Conservation (phyloP, 306 rosid species). For the Delonix regia region DNA sequence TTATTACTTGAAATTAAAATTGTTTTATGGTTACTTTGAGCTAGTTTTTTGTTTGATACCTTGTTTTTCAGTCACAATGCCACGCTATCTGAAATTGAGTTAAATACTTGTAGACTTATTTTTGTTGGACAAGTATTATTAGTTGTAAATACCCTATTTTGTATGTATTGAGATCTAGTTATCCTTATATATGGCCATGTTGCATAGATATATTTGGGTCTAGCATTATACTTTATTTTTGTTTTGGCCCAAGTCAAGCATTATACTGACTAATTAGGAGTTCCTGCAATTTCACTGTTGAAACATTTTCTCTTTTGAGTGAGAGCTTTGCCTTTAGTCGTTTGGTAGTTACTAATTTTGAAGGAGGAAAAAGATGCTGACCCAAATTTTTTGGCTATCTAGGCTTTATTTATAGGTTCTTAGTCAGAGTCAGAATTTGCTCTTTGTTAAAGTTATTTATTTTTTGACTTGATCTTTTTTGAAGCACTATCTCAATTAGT, state of each 20-base stretch:
- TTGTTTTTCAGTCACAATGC: neutral
- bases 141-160: neutral
- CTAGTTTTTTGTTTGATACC: conserved; percentile 8
- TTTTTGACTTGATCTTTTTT: neutral
- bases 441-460: neutral
- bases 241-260: too few relatives aligned
- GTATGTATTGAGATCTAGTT: neutral
- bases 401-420: neutral
- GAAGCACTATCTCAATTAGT: neutral
- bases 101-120: neutral
- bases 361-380: neutral
- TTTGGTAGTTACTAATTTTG: neutral
- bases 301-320: conserved; percentile 13
- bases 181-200: neutral
- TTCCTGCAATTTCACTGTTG: neutral
- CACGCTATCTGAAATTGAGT: neutral
- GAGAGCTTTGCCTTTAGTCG: neutral
- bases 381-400: neutral
- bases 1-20: neutral
- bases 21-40: conserved; percentile 5
- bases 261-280: neutral
- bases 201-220: neutral
- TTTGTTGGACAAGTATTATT: conserved; percentile 5
- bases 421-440: neutral
- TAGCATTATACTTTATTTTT: neutral